Percentiles rank a stretch among this genome's conserved stretches.
Conservation (phyloP, 768 basidiomycete species). For the Naganishia randhawae region DNA sequence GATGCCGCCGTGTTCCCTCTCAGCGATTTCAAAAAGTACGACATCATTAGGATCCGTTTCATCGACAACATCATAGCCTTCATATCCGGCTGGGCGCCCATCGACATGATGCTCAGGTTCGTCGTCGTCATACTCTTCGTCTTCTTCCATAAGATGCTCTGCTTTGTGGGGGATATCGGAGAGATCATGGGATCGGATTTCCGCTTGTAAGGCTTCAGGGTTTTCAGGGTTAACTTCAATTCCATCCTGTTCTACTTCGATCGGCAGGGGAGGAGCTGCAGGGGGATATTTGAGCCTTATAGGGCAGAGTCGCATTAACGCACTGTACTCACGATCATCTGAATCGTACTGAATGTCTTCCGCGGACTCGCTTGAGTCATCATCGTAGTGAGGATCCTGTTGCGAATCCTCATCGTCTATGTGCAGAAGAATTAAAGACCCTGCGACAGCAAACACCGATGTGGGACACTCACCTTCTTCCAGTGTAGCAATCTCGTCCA, state of each 20-base stretch:
- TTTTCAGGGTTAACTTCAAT: constrained; percentile 19
- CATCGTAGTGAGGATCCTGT: constrained; percentile 14
- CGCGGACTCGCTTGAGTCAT: constrained; percentile 2
- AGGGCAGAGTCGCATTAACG: too few relatives aligned
- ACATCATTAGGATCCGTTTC: constrained; percentile 24
- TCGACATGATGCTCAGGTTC: constrained; percentile 17
- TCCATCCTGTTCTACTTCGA: neutral
- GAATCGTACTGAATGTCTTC: constrained; percentile 18
- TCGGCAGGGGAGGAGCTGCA: neutral
- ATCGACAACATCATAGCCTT: constrained; percentile 25
- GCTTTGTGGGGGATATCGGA: constrained; percentile 1
- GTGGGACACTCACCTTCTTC: constrained; percentile 20
- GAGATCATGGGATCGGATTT: constrained; percentile 21
- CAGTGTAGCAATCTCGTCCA: constrained; percentile 4
- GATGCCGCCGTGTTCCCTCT: neutral
- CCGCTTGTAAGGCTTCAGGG: neutral
- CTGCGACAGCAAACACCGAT: neutral
- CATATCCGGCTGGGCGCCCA: constrained; percentile 19
- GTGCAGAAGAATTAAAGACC: neutral
- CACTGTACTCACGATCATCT: constrained; percentile 12
- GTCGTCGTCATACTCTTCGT: constrained; percentile 25
- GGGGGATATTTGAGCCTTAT: neutral
- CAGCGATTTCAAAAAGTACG: constrained; percentile 4
- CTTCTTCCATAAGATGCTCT: constrained; percentile 12
- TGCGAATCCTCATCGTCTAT: constrained; percentile 25